These are phyloP conservation scores for Termitomyces heimii DNA, from an alignment of 768 basidiomycete species.

Conservation along the genomic window DNA sequence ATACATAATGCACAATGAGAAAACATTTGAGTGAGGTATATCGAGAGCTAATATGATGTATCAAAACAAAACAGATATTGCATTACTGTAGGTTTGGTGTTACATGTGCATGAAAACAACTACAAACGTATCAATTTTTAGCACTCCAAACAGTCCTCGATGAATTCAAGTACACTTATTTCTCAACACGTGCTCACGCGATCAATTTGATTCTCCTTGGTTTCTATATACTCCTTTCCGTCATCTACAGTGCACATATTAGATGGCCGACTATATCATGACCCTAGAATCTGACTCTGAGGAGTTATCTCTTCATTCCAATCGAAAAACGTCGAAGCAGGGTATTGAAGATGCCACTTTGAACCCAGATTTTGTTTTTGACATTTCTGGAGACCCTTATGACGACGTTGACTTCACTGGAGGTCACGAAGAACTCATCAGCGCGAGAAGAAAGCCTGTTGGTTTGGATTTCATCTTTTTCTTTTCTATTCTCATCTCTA, in stretches of 20 bases:
- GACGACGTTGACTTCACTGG: conserved; percentile 37
- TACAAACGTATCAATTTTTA: too few relatives aligned
- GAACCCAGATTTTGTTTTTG: conserved; percentile 82
- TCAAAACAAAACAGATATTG: too few relatives aligned
- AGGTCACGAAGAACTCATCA: conserved; percentile 50
- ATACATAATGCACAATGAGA: too few relatives aligned
- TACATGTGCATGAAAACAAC: too few relatives aligned
- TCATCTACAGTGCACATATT: background rate
- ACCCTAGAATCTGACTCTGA: conserved; percentile 82
- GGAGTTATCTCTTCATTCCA: conserved; percentile 26
- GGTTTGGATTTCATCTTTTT: conserved; percentile 15
- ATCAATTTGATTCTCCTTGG: background rate
- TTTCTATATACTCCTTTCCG: background rate
- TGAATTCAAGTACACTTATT: too few relatives aligned
- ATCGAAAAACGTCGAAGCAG: conserved; percentile 17
- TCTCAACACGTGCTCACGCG: background rate
- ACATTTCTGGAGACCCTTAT: conserved; percentile 68
- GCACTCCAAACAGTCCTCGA: too few relatives aligned
- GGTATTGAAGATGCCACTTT: conserved; percentile 55
- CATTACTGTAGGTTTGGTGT: too few relatives aligned
- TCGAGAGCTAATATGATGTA: too few relatives aligned
- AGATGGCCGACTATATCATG: conserved; percentile 66
- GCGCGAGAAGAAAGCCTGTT: conserved; percentile 60
- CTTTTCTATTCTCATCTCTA: background rate
- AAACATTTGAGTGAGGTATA: too few relatives aligned